These are phyloP conservation scores for Botrytis cinerea DNA, from an alignment of 2,329 filamentous ascomycete species.

Conservation along the genomic window DNA sequence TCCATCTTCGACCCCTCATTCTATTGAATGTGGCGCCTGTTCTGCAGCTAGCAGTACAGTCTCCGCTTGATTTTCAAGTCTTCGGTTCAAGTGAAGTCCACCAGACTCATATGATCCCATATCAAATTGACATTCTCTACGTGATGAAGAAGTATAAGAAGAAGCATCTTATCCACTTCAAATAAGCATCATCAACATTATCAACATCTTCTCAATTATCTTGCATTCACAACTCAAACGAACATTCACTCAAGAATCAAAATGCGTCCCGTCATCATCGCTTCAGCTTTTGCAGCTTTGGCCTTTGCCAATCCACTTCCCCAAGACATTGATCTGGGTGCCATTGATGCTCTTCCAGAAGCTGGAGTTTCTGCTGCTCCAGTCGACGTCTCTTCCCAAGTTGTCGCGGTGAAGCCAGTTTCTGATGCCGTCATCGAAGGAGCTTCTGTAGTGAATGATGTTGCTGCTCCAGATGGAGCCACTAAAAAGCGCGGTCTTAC, in stretches of 20 bases:
- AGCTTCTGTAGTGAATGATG: background rate
- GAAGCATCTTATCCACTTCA: background rate
- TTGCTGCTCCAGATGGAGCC: background rate
- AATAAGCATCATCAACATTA: background rate
- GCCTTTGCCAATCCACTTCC: constrained; percentile 36
- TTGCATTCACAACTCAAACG: background rate
- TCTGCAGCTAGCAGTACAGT: background rate
- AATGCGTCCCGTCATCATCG: constrained; percentile 32
- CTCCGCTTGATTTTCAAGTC: background rate
- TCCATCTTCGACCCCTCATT: background rate
- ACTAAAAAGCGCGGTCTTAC: background rate
- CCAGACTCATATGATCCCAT: background rate
- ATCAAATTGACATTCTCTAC: background rate
- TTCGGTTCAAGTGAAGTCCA: background rate
- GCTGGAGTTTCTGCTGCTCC: constrained; percentile 39
- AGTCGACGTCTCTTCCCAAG: constrained; percentile 27
- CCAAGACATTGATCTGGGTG: constrained; percentile 43
- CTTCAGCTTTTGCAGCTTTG: constrained; percentile 32
- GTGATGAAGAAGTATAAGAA: constrained; percentile 18
- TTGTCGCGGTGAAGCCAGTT: background rate
- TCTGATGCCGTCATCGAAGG: background rate
- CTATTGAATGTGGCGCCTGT: constrained; percentile 17
- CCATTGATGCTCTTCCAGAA: constrained; percentile 42
- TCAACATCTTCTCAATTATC: background rate
- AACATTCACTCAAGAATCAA: background rate